These are phyloP conservation scores for Cryptococcus neoformans DNA, from an alignment of 1,284 basidiomycete genomes.

Conservation along the genomic window DNA sequence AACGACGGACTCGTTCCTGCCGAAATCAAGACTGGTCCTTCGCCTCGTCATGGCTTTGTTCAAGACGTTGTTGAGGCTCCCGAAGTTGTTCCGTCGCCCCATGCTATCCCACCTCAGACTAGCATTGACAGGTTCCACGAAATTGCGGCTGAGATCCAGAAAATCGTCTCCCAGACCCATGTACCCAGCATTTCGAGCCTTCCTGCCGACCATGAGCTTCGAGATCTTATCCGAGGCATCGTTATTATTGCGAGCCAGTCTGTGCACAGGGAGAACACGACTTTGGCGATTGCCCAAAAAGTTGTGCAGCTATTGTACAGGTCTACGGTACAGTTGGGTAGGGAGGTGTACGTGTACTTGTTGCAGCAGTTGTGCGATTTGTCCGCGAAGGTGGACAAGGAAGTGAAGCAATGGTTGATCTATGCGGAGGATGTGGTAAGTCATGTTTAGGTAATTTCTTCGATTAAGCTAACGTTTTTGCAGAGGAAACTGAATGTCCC, in stretches of 20 bases:
- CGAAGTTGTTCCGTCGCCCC: conserved; percentile 21
- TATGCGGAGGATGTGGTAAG: conserved; percentile 93
- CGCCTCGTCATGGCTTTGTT: conserved; percentile 21
- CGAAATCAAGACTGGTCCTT: conserved; percentile 35
- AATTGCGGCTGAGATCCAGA: conserved; percentile 75
- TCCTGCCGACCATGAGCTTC: conserved; percentile 80
- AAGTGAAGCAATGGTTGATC: conserved; percentile 94
- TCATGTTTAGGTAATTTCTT: conserved; percentile 9
- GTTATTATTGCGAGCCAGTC: conserved; percentile 74
- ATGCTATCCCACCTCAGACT: conserved; percentile 32
- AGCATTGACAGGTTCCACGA: conserved; percentile 54
- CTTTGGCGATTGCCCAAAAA: conserved; percentile 83
- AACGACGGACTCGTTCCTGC: conserved; percentile 23
- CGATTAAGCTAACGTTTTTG: conserved; percentile 2
- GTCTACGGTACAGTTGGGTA: conserved; percentile 72
- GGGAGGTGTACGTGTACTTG: conserved; percentile 86
- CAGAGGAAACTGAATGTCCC: conserved; percentile 95
- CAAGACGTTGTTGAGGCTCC: conserved; percentile 21
- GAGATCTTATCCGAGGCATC: conserved; percentile 76
- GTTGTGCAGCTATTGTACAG: conserved; percentile 66
- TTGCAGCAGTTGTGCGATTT: conserved; percentile 85
- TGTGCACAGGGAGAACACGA: conserved; percentile 75
- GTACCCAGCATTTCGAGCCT: conserved; percentile 61
- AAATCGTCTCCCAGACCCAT: conserved; percentile 66
- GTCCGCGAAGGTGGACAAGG: conserved; percentile 90